Evolutionary conservation across 805 yeast genomes (phyloP).

Genomic region (Yarrowia sp.): DNA sequence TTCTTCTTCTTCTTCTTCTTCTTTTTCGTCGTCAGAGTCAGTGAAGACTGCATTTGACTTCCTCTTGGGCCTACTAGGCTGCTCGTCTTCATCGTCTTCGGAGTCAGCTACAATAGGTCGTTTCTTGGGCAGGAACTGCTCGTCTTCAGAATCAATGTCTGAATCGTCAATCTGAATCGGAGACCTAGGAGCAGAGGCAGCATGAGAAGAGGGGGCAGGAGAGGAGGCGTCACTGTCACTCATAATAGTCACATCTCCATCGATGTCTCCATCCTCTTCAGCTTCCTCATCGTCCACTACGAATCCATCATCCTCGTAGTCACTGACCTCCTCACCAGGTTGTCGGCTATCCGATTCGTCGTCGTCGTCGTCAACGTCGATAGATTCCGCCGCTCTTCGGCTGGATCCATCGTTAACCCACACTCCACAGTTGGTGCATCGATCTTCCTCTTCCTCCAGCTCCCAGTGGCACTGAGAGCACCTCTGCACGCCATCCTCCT

Average conservation of each 20-base stretch:
- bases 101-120: background rate
- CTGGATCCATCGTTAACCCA: constrained; percentile 19
- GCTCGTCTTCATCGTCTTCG: background rate
- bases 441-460: constrained; percentile 24
- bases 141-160: constrained; percentile 25
- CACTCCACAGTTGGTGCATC: constrained; percentile 25
- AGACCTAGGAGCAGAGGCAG: background rate
- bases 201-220: background rate
- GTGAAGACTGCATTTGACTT: background rate
- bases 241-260: constrained; percentile 1
- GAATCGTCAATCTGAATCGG: constrained; percentile 18
- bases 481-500: constrained; percentile 32
- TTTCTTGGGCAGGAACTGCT: constrained; percentile 19
- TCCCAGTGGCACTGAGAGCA: constrained; percentile 36
- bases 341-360: background rate
- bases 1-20: constrained; percentile 2
- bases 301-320: constrained; percentile 23
- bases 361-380: constrained; percentile 1
- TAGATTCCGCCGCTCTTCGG: background rate
- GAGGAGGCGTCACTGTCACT: constrained; percentile 26
- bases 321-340: constrained; percentile 22
- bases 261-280: constrained; percentile 1
- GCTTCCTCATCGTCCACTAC: constrained; percentile 20
- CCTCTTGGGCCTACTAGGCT: background rate
- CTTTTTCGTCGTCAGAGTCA: constrained; percentile 4